Evolutionary conservation across 164 flowering plant species (phyloP).

Genomic region (Sedum album): DNA sequence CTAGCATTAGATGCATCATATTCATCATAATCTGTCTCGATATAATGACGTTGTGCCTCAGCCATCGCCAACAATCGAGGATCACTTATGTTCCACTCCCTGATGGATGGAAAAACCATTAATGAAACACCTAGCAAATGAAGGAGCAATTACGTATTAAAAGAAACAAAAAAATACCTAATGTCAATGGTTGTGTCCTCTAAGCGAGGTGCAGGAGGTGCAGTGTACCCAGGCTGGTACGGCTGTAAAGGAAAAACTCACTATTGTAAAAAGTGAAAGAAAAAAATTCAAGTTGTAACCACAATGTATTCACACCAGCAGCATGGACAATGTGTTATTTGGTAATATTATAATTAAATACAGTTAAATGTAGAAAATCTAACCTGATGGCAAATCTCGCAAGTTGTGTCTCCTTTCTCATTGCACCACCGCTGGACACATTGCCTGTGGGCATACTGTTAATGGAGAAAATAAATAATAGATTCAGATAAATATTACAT

Average conservation of each 20-base stretch:
- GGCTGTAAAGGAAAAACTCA: conserved; percentile 24
- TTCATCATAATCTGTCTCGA: conserved; percentile 78
- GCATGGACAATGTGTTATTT: background rate
- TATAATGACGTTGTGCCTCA: conserved; percentile 67
- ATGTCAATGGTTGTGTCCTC: conserved; percentile 59
- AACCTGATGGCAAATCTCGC: conserved; percentile 69
- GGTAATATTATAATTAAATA: background rate
- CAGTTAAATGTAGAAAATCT: background rate
- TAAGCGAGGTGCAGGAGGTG: conserved; percentile 39
- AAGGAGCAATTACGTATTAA: background rate
- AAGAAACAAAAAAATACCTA: conserved; percentile 24
- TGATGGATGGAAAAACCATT: conserved; percentile 35
- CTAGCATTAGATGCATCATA: conserved; percentile 57
- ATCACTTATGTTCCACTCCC: conserved; percentile 35
- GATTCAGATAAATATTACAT: background rate
- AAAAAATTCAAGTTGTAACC: background rate
- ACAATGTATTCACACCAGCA: background rate
- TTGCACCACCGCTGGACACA: conserved; percentile 65
- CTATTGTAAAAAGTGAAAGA: background rate
- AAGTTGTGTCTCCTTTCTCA: conserved; percentile 55
- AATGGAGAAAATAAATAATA: background rate
- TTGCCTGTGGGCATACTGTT: conserved; percentile 61
- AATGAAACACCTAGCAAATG: conserved; percentile 37
- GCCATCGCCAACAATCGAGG: conserved; percentile 72
- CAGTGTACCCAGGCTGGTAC: conserved; percentile 61